Percentiles rank a stretch among this genome's conserved stretches.
Conservation (phyloP, 1,284 basidiomycete species). For the Leccinum ponderosum region DNA sequence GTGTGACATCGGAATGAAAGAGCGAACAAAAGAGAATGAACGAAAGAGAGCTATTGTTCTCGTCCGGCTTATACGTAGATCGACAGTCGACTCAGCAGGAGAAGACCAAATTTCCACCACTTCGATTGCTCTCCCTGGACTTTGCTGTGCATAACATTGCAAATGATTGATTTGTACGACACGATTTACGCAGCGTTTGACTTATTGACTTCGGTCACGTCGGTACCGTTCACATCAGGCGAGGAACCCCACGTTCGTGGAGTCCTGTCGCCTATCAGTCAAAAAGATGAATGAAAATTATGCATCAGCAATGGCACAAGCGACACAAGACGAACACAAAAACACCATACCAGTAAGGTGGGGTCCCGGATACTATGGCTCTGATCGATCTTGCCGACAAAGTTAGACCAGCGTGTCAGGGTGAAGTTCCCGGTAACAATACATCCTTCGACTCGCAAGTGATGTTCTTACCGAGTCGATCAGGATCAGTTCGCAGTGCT, state of each 20-base stretch:
- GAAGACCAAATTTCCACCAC: too few species aligned
- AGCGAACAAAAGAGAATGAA: too few species aligned
- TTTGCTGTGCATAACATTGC: slow-evolving; percentile 9
- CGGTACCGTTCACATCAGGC: slow-evolving; percentile 10
- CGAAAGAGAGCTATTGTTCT: too few species aligned
- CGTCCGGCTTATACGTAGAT: too few species aligned
- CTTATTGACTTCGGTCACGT: background rate
- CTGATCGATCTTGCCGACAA: slow-evolving; percentile 29
- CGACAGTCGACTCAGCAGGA: too few species aligned
- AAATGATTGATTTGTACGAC: slow-evolving; percentile 31
- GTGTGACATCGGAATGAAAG: background rate
- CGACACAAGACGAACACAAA: background rate
- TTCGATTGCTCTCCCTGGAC: too few species aligned
- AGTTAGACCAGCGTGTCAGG: slow-evolving; percentile 26
- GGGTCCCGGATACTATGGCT: slow-evolving; percentile 17
- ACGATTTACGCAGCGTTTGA: slow-evolving; percentile 26
- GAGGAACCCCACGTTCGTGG: slow-evolving; percentile 24
- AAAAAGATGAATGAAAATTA: background rate
- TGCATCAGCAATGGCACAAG: background rate
- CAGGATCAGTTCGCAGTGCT: slow-evolving; percentile 33
- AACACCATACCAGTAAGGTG: slow-evolving; percentile 25
- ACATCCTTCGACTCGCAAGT: slow-evolving; percentile 23
- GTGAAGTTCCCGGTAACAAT: slow-evolving; percentile 27
- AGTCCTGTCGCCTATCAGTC: slow-evolving; percentile 30
- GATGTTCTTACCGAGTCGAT: slow-evolving; percentile 18